Percentiles rank a stretch among this genome's conserved stretches.
Evolutionary conservation across 129 eudicot genomes (phyloP).

Genomic region (Rutidosis leptorrhynchoides): DNA sequence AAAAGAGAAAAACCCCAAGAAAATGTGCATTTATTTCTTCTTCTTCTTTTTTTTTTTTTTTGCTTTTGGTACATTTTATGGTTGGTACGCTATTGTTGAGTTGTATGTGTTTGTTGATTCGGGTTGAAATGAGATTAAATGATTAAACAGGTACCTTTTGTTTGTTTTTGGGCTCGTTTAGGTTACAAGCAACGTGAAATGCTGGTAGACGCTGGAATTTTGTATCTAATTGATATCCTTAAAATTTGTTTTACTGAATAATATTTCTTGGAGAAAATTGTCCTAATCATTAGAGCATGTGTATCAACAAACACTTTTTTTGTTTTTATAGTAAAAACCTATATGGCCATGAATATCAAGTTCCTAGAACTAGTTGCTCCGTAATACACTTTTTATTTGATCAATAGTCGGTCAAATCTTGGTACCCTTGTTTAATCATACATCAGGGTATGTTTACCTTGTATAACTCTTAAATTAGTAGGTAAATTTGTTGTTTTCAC

Average conservation of each 20-base stretch:
- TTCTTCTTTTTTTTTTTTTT: neutral
- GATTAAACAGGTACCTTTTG: neutral
- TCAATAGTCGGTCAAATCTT: too few species aligned
- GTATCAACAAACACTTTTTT: neutral
- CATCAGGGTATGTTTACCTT: too few species aligned
- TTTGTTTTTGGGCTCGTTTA: neutral
- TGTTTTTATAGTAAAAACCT: neutral
- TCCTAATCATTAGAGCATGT: neutral
- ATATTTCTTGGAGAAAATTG: too few species aligned
- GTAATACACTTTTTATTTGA: too few species aligned
- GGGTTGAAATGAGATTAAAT: neutral
- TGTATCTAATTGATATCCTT: neutral
- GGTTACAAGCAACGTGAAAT: neutral
- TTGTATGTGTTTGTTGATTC: neutral
- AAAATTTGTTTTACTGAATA: neutral
- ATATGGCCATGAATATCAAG: neutral
- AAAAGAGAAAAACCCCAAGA: neutral
- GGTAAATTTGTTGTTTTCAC: too few species aligned
- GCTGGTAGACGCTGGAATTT: neutral
- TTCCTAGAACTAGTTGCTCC: too few species aligned
- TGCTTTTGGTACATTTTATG: neutral
- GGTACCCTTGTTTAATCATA: too few species aligned
- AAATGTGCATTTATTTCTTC: neutral
- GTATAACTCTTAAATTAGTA: too few species aligned
- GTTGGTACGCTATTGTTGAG: neutral